Percentiles rank a stretch among this genome's conserved stretches.
These are phyloP conservation scores for Penicillium macrosclerotiorum DNA, from an alignment of 495 filamentous ascomycete species.

Conservation along the genomic window DNA sequence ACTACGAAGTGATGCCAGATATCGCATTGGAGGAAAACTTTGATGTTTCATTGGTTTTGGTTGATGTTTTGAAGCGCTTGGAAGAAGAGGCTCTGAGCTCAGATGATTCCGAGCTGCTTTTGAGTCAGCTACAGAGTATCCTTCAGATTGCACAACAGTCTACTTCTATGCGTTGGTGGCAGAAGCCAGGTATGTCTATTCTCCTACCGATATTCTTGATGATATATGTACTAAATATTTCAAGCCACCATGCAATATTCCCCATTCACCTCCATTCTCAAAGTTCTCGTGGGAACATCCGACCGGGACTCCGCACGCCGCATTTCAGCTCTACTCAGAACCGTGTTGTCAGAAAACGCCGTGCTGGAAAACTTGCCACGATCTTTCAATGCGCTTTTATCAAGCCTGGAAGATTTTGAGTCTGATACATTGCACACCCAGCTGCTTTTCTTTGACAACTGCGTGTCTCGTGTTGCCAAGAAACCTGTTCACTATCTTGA, in stretches of 20 bases:
- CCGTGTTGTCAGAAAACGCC: conserved; percentile 37
- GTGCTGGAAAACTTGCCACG: conserved; percentile 27
- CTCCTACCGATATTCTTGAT: not conserved
- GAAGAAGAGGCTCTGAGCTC: conserved; percentile 35
- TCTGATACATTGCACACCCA: conserved; percentile 28
- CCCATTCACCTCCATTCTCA: conserved; percentile 46
- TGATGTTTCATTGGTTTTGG: conserved; percentile 76
- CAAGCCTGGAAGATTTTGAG: conserved; percentile 45
- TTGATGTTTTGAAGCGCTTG: conserved; percentile 56
- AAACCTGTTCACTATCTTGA: conserved; percentile 75
- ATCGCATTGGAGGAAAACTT: conserved; percentile 78
- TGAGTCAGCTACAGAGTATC: conserved; percentile 72
- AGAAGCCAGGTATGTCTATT: conserved; percentile 50
- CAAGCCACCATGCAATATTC: conserved; percentile 45
- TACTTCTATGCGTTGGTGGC: conserved; percentile 79
- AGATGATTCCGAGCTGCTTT: conserved; percentile 49
- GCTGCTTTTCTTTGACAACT: conserved; percentile 74
- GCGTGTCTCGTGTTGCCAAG: conserved; percentile 64
- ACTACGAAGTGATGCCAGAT: conserved; percentile 78
- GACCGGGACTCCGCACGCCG: conserved; percentile 35
- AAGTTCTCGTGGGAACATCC: conserved; percentile 35
- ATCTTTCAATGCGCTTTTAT: conserved; percentile 38
- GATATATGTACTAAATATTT: not conserved
- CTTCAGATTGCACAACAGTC: conserved; percentile 75
- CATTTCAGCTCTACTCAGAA: conserved; percentile 31